Base-by-base conservation (phyloP, 208 protist species). In the Acanthamoeba culbertsoni region DNA sequence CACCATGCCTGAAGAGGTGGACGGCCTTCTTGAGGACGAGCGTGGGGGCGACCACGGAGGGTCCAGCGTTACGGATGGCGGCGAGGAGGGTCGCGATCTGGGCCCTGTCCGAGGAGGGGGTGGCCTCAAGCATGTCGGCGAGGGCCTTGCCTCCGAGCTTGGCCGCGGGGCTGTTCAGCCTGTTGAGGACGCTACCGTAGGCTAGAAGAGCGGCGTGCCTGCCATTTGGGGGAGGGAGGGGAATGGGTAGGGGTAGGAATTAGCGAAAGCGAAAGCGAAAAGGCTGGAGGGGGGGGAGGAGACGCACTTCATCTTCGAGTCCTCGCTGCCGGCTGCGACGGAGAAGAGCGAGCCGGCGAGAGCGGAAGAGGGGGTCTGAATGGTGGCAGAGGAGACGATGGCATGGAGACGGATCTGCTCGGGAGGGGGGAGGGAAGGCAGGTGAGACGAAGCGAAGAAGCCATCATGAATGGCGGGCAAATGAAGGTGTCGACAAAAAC, bases 11-110 rank as follows among this genome's bases (percentile, higher is more conserved):
- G 68, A 48, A 93, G 75, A 75, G 18, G 23, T 37, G 6, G n/a
- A 43, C 31, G 37, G 42, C 68, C 37, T 48, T 43, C 68, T 51
- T 2, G 40, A 79, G 1, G n/a, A 94, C 26, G 51, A 46, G 55
- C 7, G 43, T 40, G 26, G 28, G 26, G 28, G 93, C 57, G 14
- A 93, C n/a, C 20, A 94, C 31, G 31, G 48, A 45, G 7, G 51
- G 40, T n/a, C 79, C 93, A 43, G 93, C 93, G 68, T 94, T 94
- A 28, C 46, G 46, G 43, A 94, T 93, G 31, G 86, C 86, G 14
- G 73, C 68, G 3, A 94, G 42, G 35, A 93, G 40, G 51, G 43
- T 84, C 18, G 73, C 86, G 33, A 82, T 18, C 37, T 12, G 16
- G 5, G 42, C 0, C 26, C 45, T 12, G 46, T 45, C n/a, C 37